Evolutionary conservation across 2,329 filamentous ascomycete species (phyloP), one percentile per base, ranked within the genome.

Genomic region (Aspergillus sp.): DNA sequence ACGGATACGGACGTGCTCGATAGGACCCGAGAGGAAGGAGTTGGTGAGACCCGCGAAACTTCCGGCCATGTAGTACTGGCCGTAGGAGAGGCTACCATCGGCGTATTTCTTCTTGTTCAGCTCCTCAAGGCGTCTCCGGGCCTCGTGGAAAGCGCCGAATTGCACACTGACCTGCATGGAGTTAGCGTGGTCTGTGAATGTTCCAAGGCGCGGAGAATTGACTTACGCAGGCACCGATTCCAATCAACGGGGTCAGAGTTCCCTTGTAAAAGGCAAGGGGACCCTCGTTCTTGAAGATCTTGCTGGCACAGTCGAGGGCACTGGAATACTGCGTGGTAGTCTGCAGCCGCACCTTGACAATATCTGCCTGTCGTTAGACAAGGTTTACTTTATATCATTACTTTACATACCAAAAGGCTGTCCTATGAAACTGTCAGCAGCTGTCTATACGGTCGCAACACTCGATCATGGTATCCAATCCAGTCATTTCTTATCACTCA

Each of bases 191-290:
- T 31, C n/a, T 19, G 19, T 38, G 13, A 3, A 46, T 7, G 42
- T 4, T 7, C n/a, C 20, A 14, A 34, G 13, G 21, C 4, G 45
- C 9, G 23, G 11, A 23, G 16, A n/a, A 19, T 17, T 14, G 9
- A 69, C 76, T 68, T 70, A 94, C 92, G 72, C 94, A 99, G 62
- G 94, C 94, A 63, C 94, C 94, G 68, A 99, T 97, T 61, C 94
- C 94, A 52, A 99, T 84, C 51, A 99, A 81, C 0, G 94, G 94
- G 4, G 94, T 97, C 52, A 99, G 80, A 0, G 94, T 97, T 66
- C 94, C 94, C 76, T 99, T 99, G 84, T 99, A 99, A 79, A 99
- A 99, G 52, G 94, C 94, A 11, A 89, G 76, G 2, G 91, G 81
- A 1, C 94, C 94, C 73, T 99, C 94, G 66, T 90, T 87, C 65